Evolutionary conservation across 306 rosid genomes (phyloP), one percentile per base, ranked within the genome.

Genomic region (Prosopis cineraria): DNA sequence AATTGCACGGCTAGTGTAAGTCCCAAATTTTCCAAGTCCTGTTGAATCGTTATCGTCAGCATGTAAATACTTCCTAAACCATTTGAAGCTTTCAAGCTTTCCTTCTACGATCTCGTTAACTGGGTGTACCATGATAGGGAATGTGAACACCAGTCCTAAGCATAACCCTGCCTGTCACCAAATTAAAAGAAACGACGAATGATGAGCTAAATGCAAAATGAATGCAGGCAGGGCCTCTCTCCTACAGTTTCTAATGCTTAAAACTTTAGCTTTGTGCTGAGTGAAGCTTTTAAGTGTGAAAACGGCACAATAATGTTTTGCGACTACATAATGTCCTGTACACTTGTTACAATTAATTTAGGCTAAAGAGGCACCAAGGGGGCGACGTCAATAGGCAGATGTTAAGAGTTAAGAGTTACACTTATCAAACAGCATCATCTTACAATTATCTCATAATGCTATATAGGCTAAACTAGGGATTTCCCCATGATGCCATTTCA

Each of bases 71-170:
- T 68, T 40, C 31, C 25, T 68, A 7, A 22, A 67, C 41, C 70
- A 43, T 67, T 16, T 43, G 37, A 27, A 58, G 27, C 68, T 48
- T 14, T 40, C 68, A n/a, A 91, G 80, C 79, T 73, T 84, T 60
- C 82, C 90, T 81, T 94, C 98, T 39, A 91, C 80, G 75, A 92
- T 92, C 89, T 94, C 97, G 47, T 90, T 87, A 24, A 92, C 77
- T n/a, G 96, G 96, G 69, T 89, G 94, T 17, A 94, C 69, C 96
- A 94, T 92, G 77, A 88, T 68, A 20, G 98, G 98, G 85, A 94
- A 92, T 62, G 97, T 92, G 85, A 94, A 92, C 44, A 85, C 34
- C 11, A 94, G 84, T 72, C 94, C 96, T 78, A 90, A 69, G 78
- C 94, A 94, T 81, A 91, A 82, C 60, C 96, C 98, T 71, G 87